phyloP scores from a whole-genome alignment of 352 stramenopile genomes.

The Nothophytophthora sp. region DNA sequence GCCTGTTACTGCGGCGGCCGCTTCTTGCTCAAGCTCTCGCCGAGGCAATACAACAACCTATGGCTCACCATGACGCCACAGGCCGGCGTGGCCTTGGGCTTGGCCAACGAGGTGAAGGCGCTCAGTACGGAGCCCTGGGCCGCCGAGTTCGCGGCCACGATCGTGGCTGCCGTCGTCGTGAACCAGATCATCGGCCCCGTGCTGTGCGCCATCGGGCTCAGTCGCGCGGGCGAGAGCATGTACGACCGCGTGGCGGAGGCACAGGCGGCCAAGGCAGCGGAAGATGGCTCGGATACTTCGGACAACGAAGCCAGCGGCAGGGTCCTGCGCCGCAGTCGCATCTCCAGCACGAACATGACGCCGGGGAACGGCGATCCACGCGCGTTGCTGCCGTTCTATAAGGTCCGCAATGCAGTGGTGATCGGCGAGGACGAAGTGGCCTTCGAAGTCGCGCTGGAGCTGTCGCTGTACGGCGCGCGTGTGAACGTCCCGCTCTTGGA shows the following conservation, averaged over 20 bases:
- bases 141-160: slow-evolving; percentile 58
- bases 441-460: slow-evolving; percentile 62
- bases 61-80: slow-evolving; percentile 79
- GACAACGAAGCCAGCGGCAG: slow-evolving; percentile 4
- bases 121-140: slow-evolving; percentile 57
- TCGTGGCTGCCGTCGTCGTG: slow-evolving; percentile 66
- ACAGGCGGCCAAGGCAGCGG: slow-evolving; percentile 9
- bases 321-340: slow-evolving; percentile 11
- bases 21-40: slow-evolving; percentile 60
- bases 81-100: slow-evolving; percentile 61
- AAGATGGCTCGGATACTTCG: slow-evolving; percentile 7
- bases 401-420: slow-evolving; percentile 54
- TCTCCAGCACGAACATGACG: slow-evolving; percentile 22
- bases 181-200: slow-evolving; percentile 77
- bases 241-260: slow-evolving; percentile 21
- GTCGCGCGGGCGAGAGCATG: slow-evolving; percentile 50
- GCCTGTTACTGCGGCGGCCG: slow-evolving; percentile 60
- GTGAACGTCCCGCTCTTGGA: slow-evolving; percentile 67
- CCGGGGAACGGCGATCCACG: slow-evolving; percentile 44
- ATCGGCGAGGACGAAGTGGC: slow-evolving; percentile 65
- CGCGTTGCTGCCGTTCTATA: slow-evolving; percentile 47
- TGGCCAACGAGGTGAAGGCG: slow-evolving; percentile 59
- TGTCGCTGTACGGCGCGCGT: slow-evolving; percentile 62
- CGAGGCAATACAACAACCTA: slow-evolving; percentile 70
- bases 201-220: slow-evolving; percentile 56